Base-by-base conservation (phyloP, 2,329 filamentous ascomycete genomes). In the Scolecobasidium constrictum region DNA sequence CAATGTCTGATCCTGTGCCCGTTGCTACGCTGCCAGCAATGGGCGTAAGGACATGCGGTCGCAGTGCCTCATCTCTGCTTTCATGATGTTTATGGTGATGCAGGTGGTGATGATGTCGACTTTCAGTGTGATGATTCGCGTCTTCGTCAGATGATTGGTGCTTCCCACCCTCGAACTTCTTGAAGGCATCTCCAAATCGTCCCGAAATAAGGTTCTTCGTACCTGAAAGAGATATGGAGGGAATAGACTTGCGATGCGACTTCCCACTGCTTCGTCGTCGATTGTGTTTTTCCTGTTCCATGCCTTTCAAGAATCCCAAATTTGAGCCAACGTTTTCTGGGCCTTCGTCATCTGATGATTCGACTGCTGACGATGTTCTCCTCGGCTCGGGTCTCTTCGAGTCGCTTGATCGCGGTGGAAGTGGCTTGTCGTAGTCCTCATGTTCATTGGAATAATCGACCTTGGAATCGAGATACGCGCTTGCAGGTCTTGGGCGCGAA, bases 141-240 rank as follows among this genome's bases (percentile, higher is more conserved):
- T n/a, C n/a, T n/a, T n/a, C n/a, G n/a, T n/a, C n/a, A n/a, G n/a
- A n/a, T 26, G 39, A 34, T 35, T 22, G 34, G 16, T 23, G 43
- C 22, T 21, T 37, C 46, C 68, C 73, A 18, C 68, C 71, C 59
- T 98, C 92, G 52, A 96, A 96, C 4, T 83, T 76, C 55, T 90
- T 86, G 65, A 96, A 95, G 3, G 90, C 88, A 53, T 95, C 88
- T 1, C 88, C 86, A 58, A 96, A 95, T 52, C 83, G 86, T 18
- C 87, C 85, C 4, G 80, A 81, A n/a, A 95, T 69, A 28, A 94
- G 77, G 45, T 78, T 85, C 61, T 92, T 94, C 19, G 83, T 83
- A 31, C 78, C 78, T 5, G 82, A 78, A 15, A 86, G 63, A 0
- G 81, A 78, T 43, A 83, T 72, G 2, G 72, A 75, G 11, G 75